phyloP scores from a whole-genome alignment of 208 protist genomes.

The Trypanosoma scelopori region DNA sequence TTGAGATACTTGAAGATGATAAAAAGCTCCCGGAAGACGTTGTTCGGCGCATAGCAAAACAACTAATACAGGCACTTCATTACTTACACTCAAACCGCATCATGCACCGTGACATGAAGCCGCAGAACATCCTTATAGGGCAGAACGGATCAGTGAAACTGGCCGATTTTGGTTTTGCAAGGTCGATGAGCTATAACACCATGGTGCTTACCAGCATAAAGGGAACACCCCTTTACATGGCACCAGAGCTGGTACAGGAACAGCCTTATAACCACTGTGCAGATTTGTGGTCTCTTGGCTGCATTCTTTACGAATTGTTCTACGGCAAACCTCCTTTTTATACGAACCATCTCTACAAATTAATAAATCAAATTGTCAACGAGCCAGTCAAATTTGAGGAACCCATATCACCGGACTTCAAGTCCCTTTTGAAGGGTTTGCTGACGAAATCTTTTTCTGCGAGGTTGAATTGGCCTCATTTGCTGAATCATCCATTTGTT shows the following conservation, averaged over 20 bases:
- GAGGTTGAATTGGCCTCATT: conserved; percentile 92
- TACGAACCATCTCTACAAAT: conserved; percentile 95
- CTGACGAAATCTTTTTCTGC: conserved; percentile 91
- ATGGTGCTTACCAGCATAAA: conserved; percentile 96
- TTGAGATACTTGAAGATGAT: conserved; percentile 96
- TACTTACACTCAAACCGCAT: conserved; percentile 97
- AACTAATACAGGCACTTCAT: conserved; percentile 95
- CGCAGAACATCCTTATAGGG: conserved; percentile 96
- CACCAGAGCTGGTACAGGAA: conserved; percentile 94
- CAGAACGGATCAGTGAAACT: conserved; percentile 95
- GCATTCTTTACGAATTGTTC: conserved; percentile 98
- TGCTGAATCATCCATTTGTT: conserved; percentile 90
- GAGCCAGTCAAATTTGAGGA: conserved; percentile 90
- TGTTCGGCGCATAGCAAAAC: conserved; percentile 94
- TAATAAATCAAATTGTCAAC: conserved; percentile 95
- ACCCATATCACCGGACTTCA: conserved; percentile 85
- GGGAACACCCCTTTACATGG: conserved; percentile 97
- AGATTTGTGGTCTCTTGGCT: conserved; percentile 98
- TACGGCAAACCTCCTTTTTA: conserved; percentile 96
- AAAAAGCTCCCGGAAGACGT: conserved; percentile 88
- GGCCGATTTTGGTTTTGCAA: conserved; percentile 98
- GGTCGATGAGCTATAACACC: conserved; percentile 94
- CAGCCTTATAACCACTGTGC: conserved; percentile 94
- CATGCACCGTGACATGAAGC: conserved; percentile 97
- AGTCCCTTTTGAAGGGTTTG: conserved; percentile 93